These are phyloP conservation scores for Starmerella gropengiesseri DNA, from an alignment of 805 yeast species.

Conservation along the genomic window DNA sequence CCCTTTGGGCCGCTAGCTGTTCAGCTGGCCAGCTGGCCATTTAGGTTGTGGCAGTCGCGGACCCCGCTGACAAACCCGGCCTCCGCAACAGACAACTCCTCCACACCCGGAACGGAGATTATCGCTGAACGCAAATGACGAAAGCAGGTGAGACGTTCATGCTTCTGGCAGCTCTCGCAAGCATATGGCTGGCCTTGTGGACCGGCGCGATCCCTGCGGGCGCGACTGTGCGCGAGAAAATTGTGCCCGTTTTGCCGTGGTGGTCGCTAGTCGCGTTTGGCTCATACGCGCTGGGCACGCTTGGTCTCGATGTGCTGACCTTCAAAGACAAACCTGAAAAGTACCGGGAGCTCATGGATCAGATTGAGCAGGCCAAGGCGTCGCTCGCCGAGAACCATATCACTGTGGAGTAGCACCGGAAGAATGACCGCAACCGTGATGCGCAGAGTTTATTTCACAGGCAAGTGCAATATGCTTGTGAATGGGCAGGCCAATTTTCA, in stretches of 20 bases:
- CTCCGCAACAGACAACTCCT: too few relatives aligned
- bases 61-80: background rate
- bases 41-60: background rate
- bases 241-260: slow-evolving; percentile 57
- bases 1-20: too few relatives aligned
- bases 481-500: too few relatives aligned
- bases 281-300: slow-evolving; percentile 52
- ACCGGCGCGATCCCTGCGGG: slow-evolving; percentile 47
- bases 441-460: too few relatives aligned
- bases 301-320: slow-evolving; percentile 58
- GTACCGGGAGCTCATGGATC: slow-evolving; percentile 47
- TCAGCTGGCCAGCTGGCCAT: too few relatives aligned
- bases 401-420: slow-evolving; percentile 4
- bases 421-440: too few relatives aligned
- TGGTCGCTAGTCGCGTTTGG: slow-evolving; percentile 64
- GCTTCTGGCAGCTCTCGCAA: slow-evolving; percentile 37
- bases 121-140: slow-evolving; percentile 45
- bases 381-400: slow-evolving; percentile 48
- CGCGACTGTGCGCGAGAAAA: slow-evolving; percentile 38
- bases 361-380: slow-evolving; percentile 52
- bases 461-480: too few relatives aligned
- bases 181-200: slow-evolving; percentile 44
- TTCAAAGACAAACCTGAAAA: slow-evolving; percentile 63
- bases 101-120: too few relatives aligned
- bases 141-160: slow-evolving; percentile 53